phyloP scores from a whole-genome alignment of 2,329 filamentous ascomycete species.

The Trichophyton simii region DNA sequence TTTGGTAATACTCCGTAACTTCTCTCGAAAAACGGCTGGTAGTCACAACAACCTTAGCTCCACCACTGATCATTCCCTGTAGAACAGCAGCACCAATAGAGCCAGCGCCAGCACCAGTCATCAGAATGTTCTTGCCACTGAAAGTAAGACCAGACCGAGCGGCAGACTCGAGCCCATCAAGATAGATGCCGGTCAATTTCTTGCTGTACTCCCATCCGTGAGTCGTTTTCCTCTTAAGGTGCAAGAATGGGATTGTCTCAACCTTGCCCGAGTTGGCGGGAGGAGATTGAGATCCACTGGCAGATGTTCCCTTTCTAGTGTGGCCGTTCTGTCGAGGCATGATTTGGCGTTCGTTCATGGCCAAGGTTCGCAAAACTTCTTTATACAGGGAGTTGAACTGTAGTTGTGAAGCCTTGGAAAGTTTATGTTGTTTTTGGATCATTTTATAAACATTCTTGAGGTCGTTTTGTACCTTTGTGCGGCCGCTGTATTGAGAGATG shows the following conservation, averaged over 20 bases:
- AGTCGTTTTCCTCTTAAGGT: constrained; percentile 94
- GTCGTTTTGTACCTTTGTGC: constrained; percentile 95
- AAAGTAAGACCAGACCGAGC: constrained; percentile 81
- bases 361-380: constrained; percentile 83
- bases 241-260: constrained; percentile 94
- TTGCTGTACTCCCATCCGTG: constrained; percentile 99
- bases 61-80: constrained; percentile 89
- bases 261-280: constrained; percentile 53
- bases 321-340: constrained; percentile 70
- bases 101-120: constrained; percentile 95
- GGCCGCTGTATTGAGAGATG: constrained; percentile 96
- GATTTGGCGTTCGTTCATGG: constrained; percentile 97
- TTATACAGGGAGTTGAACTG: constrained; percentile 93
- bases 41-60: constrained; percentile 91
- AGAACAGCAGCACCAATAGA: constrained; percentile 96
- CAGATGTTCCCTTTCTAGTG: constrained; percentile 41
- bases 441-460: constrained; percentile 92
- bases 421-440: constrained; percentile 95
- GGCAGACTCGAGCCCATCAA: constrained; percentile 81
- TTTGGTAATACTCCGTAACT: constrained; percentile 98
- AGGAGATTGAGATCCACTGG: constrained; percentile 31
- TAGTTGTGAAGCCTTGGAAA: constrained; percentile 88
- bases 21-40: constrained; percentile 93
- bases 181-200: constrained; percentile 85
- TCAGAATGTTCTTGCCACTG: constrained; percentile 87